Evolutionary conservation across 75 land plant genomes (phyloP).

Genomic region (Cunninghamia lanceolata): DNA sequence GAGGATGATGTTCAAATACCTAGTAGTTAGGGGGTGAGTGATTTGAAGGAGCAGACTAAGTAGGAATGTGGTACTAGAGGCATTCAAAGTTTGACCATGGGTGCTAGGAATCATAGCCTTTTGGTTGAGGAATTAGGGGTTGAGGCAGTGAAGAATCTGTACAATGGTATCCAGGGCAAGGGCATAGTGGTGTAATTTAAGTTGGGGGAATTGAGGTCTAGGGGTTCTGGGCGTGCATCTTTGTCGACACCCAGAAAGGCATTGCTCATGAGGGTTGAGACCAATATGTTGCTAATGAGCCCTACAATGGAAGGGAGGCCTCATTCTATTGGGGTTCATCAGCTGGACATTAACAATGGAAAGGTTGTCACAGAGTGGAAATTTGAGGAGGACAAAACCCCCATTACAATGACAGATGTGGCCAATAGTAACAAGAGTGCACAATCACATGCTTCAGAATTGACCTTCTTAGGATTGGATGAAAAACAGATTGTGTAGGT

Average conservation of each 20-base stretch:
- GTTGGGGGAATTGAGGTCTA: conserved; percentile 5
- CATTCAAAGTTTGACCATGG: conserved; percentile 87
- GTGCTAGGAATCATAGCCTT: conserved; percentile 92
- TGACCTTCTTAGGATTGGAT: conserved; percentile 94
- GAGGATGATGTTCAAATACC: conserved; percentile 42
- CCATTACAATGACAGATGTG: conserved; percentile 92
- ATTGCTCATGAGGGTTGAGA: conserved; percentile 87
- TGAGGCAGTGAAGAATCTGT: conserved; percentile 80
- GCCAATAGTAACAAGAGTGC: conserved; percentile 83
- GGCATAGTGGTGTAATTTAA: conserved; percentile 65
- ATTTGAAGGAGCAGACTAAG: conserved; percentile 58
- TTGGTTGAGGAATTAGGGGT: conserved; percentile 80
- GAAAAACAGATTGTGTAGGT: conserved; percentile 90
- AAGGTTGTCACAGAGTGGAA: conserved; percentile 93
- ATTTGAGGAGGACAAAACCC: conserved; percentile 91
- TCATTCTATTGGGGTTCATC: conserved; percentile 73
- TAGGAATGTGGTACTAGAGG: conserved; percentile 65
- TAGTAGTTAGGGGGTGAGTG: conserved; percentile 6
- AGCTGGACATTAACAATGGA: conserved; percentile 90
- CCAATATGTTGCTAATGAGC: conserved; percentile 91
- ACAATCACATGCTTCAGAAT: conserved; percentile 75
- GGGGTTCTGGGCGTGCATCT: conserved; percentile 2
- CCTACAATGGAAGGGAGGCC: conserved; percentile 56
- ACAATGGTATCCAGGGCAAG: conserved; percentile 86
- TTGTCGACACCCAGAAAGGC: conserved; percentile 85